Percentiles rank a stretch among this genome's conserved stretches.
Conservation (phyloP, 164 flowering plant genomes). For the Dillenia turbinata region DNA sequence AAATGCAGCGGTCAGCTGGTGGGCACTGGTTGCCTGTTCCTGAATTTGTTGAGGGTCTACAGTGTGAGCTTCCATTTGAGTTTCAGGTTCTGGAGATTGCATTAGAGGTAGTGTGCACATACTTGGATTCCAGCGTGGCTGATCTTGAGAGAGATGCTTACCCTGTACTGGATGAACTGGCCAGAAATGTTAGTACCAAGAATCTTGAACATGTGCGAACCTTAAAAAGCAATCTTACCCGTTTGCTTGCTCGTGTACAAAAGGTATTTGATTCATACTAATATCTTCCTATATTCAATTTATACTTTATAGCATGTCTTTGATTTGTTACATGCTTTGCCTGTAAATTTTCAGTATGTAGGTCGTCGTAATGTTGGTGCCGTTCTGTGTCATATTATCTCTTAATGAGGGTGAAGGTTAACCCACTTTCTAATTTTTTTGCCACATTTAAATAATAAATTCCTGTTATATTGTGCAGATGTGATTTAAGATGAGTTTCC, state of each 20-base stretch:
- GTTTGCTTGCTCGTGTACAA: slow-evolving; percentile 89
- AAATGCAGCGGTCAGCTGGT: slow-evolving; percentile 26
- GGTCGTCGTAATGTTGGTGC: too few species aligned
- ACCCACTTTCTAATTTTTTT: too few species aligned
- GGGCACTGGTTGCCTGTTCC: slow-evolving; percentile 55
- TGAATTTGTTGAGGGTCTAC: slow-evolving; percentile 67
- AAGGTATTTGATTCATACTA: slow-evolving; percentile 44
- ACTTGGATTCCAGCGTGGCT: slow-evolving; percentile 70
- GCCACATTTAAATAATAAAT: too few species aligned
- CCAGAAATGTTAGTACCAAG: slow-evolving; percentile 82
- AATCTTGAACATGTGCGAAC: slow-evolving; percentile 87
- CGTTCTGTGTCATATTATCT: too few species aligned
- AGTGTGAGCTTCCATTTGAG: slow-evolving; percentile 86
- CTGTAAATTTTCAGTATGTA: too few species aligned
- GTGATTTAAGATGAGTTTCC: too few species aligned
- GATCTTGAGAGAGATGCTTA: slow-evolving; percentile 80
- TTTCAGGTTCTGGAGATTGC: slow-evolving; percentile 92
- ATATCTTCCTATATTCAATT: too few species aligned
- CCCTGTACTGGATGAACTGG: slow-evolving; percentile 85
- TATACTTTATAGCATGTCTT: too few species aligned
- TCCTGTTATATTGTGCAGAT: too few species aligned
- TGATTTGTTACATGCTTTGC: too few species aligned
- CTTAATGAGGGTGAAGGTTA: too few species aligned
- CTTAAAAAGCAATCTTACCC: slow-evolving; percentile 89
- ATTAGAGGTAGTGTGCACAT: slow-evolving; percentile 78